Evolutionary conservation across 106 monocot species (phyloP), one percentile per base, ranked within the genome.

Genomic region (Dendrobium officinale): DNA sequence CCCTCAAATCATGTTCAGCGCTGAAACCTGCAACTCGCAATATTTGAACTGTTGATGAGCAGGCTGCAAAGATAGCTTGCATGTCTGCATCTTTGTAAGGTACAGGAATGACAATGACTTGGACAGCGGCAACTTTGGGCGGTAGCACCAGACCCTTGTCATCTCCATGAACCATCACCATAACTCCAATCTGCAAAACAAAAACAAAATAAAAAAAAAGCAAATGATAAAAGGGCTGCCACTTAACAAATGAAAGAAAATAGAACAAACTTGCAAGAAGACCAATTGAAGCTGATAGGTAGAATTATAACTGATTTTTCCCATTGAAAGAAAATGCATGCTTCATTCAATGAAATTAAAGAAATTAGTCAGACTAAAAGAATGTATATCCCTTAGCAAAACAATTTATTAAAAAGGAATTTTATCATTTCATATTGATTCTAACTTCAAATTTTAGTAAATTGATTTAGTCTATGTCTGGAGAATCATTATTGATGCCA

Each of bases 131-230:
- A 45, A 98, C 94, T 89, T 78, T 92, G 11, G 97, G 97, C 78
- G 97, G 97, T 42, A 98, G 75, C 20, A 98, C 92, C 45, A 98
- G 82, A 9, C 97, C 97, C 81, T 98, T 98, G 79, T 98, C 91
- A 82, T 98, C 97, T 75, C 97, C 97, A 80, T 98, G 97, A 73
- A 92, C 92, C 97, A 98, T 98, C 66, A 98, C 92, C 94, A 98
- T 94, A 49, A 98, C 97, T 13, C 97, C 94, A 75, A 98, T 89
- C 97, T 98, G 86, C 56, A 88, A 75, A 43, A 7, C 1, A 37
- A 37, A 37, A 37, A 31, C 31, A 31, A 37, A 37, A 37, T 3
- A 37, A 37, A 37, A 37, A 37, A 37, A 72, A 66, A 66, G 64
- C 64, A 64, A 26, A 66, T 24, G 22, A 26, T 8, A 13, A 11